Base-by-base conservation (phyloP, 192 early-diverging fungal species). In the Chytriomyces sp. region DNA sequence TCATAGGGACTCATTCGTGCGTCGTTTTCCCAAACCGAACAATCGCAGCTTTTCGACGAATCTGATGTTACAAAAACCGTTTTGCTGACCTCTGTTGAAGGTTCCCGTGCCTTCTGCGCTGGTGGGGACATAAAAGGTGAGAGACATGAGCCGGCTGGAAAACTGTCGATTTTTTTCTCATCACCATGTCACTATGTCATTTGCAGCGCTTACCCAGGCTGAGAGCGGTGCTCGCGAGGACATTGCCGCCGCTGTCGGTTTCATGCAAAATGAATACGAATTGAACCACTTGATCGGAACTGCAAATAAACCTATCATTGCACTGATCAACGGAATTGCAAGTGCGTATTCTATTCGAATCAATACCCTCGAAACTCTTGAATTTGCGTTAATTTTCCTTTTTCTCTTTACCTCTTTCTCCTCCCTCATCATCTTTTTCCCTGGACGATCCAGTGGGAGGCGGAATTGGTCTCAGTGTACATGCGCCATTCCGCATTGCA, bases 261-360 rank as follows among this genome's bases (percentile, higher is more conserved):
- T 98, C 80, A 96, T 99, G 77, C 87, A 93, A 74, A 89, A 93
- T 69, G 95, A 99, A 83, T 99, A 97, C 82, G 85, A 87, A 77
- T 80, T 97, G 69, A 94, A 98, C 86, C 94, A 99, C 82, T 81
- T 93, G 28, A 93, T 99, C 62, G 97, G 92, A 5, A 91, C 97
- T 9, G 77, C 92, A 46, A 81, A 88, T 61, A 99, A 91, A 72
- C 97, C 97, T 0, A 89, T 94, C 66, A 90, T 99, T 47, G 88
- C 94, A 4, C 79, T 99, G 44, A 88, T 98, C 76, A 82, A 96
- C 75, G 97, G 86, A 1, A 86, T 86, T 35, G 84, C 84, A 1
- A 86, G 84, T 85, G 20, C 13, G 53, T n/a, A n/a, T 57, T 5
- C 16, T 4, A 57, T 20, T n/a, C 13, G 53, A 13, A n/a, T 57